Evolutionary conservation across 345 rosid genomes (phyloP).

Genomic region (Euphorbia pulcherrima): DNA sequence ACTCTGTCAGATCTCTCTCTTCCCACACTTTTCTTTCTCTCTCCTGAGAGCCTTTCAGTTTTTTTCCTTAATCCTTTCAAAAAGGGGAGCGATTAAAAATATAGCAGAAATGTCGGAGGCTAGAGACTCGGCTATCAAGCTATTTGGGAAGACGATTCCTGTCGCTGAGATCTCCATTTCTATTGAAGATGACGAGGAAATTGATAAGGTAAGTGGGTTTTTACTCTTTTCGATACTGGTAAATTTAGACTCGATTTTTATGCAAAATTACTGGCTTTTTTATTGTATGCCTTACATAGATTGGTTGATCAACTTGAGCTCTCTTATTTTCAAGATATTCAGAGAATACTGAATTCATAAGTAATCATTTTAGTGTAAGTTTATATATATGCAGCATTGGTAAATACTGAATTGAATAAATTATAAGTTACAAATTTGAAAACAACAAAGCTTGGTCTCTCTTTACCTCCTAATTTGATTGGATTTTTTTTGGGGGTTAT

Average conservation of each 20-base stretch:
- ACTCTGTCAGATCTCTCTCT: conserved; percentile 8
- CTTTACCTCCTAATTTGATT: too few relatives aligned
- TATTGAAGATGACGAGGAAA: conserved; percentile 35
- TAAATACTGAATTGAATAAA: background rate
- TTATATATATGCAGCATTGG: background rate
- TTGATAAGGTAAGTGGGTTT: conserved; percentile 31
- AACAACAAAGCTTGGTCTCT: too few relatives aligned
- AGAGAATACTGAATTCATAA: too few relatives aligned
- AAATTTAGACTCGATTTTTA: background rate
- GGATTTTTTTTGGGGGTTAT: background rate
- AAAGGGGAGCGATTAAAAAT: too few relatives aligned
- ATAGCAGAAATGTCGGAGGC: conserved; percentile 58
- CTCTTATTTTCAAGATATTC: too few relatives aligned
- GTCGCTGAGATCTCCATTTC: conserved; percentile 53
- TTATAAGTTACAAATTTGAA: too few relatives aligned
- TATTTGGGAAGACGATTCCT: conserved; percentile 83
- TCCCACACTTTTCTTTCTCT: background rate
- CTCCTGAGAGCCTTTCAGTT: background rate
- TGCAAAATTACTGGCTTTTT: background rate
- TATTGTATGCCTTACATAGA: too few relatives aligned
- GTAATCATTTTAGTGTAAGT: background rate
- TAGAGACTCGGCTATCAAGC: conserved; percentile 81
- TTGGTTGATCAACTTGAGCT: too few relatives aligned
- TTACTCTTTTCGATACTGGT: conserved; percentile 13
- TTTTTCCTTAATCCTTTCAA: background rate